Evolutionary conservation across 2,329 filamentous ascomycete species (phyloP).

Genomic region (Fusarium sp.): DNA sequence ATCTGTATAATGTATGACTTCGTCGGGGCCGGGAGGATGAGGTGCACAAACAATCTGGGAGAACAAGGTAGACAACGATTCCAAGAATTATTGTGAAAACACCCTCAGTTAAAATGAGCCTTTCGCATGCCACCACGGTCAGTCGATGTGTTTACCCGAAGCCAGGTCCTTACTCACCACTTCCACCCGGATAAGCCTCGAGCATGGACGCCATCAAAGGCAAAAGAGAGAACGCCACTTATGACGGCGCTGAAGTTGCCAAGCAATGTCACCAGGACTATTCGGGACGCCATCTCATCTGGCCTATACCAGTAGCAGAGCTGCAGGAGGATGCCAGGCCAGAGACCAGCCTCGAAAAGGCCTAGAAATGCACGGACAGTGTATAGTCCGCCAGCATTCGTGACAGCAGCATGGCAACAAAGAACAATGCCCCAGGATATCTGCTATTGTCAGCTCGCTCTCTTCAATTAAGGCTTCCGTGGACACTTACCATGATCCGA

Average conservation of each 20-base stretch:
- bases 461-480: neutral
- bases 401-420: neutral
- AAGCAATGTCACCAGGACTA: slow-evolving; percentile 20
- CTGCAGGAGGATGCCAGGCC: slow-evolving; percentile 56
- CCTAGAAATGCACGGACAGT: slow-evolving; percentile 4
- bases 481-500: slow-evolving; percentile 50
- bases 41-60: slow-evolving; percentile 7
- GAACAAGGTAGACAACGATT: neutral
- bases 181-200: slow-evolving; percentile 48
- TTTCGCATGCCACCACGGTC: neutral
- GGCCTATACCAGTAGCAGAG: slow-evolving; percentile 61
- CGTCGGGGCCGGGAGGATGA: neutral
- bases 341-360: slow-evolving; percentile 52
- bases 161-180: slow-evolving; percentile 32
- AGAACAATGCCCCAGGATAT: slow-evolving; percentile 12
- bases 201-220: slow-evolving; percentile 51
- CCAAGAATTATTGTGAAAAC: slow-evolving; percentile 1
- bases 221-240: slow-evolving; percentile 57
- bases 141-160: neutral
- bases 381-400: neutral
- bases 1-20: neutral
- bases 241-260: slow-evolving; percentile 56
- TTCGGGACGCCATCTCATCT: slow-evolving; percentile 53
- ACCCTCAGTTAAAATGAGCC: neutral
- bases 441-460: neutral